Base-by-base conservation (phyloP, 108 stramenopile species). In the Bacterosira constricta region DNA sequence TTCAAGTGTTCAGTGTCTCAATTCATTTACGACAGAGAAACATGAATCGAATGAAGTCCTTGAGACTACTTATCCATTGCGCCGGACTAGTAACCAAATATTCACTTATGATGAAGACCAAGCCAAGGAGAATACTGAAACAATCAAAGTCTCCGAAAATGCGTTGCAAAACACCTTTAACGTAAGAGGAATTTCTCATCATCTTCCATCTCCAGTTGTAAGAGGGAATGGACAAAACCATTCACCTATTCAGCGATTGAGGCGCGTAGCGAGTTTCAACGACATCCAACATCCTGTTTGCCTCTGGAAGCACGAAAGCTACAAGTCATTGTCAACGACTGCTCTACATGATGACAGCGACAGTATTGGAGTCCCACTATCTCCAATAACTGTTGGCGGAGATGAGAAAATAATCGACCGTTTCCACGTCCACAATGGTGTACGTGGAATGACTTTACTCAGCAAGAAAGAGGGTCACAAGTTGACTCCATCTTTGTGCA, bases 371-470 rank as follows among this genome's bases (percentile, higher is more conserved):
- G 36, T 41, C 15, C 37, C 21, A 26, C 23, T 62, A 15, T 62
- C 61, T 44, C 61, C 61, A 8, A 62, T 62, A 26, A 25, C 42
- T 3, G 41, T 27, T 62, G 61, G 21, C 20, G 21, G 41, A 62
- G 21, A 23, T 21, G 27, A n/a, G 6, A 46, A 44, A 18, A 31
- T 7, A 0, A n/a, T 57, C 56, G 6, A 18, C 56, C 9, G 1
- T 34, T 57, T 57, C 17, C 11, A 20, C 15, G 31, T 27, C 29
- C 8, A 1, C 32, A 3, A 31, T 20, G 56, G 1, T 11, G 29
- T 9, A 34, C 23, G 29, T 1, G 29, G 1, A 57, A 31, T 9
- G 56, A n/a, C n/a, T 27, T 0, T n/a, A 20, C 31, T 31, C 36
- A 31, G 55, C 30, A 4, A 6, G 55, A 35, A 31, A 31, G 18